Evolutionary conservation across 2,329 filamentous ascomycete species (phyloP), one percentile per base, ranked within the genome.

Genomic region (Trichoderma breve): DNA sequence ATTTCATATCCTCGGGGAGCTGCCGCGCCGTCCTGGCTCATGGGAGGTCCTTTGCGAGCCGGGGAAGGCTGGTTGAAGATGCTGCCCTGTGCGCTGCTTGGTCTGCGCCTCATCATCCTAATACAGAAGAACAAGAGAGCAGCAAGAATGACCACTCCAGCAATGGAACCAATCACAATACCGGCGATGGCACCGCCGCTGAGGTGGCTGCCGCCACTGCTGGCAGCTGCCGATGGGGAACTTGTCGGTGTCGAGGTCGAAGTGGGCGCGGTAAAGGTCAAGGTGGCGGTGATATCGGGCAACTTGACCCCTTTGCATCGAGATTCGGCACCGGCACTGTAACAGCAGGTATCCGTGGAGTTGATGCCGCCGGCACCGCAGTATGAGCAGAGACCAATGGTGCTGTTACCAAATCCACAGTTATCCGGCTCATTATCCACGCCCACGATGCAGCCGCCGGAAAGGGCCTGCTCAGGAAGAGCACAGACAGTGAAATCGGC

Each of bases 261-360:
- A 1, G 84, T 85, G 18, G 85, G 81, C 4, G 83, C 81, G 7
- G 84, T 82, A 72, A 92, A 88, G 6, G 86, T 87, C 74, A 95
- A 88, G 11, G 90, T 90, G 12, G 92, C 88, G 15, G 90, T 89
- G 62, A 94, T 91, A 1, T 89, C 89, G 0, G 96, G 96, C 7
- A 99, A 84, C 30, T 88, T 85, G n/a, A 99, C 92, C 65, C 89
- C 88, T 64, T 88, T 83, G 80, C 96, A 99, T 74, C 90, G 88
- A 30, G 84, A 83, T 72, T 93, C 88, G n/a, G 92, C 91, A 73
- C 94, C 86, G 6, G 95, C 90, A 77, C 90, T 94, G 78, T 94
- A 91, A 81, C 96, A 99, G 84, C 96, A 99, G 4, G 95, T 97
- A 80, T 98, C 95, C 65, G 95, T 98, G 11, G 94, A 92, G 82